Evolutionary conservation across 495 filamentous ascomycete genomes (phyloP), one percentile per base, ranked within the genome.

Genomic region (Chaetomidium leptoderma): DNA sequence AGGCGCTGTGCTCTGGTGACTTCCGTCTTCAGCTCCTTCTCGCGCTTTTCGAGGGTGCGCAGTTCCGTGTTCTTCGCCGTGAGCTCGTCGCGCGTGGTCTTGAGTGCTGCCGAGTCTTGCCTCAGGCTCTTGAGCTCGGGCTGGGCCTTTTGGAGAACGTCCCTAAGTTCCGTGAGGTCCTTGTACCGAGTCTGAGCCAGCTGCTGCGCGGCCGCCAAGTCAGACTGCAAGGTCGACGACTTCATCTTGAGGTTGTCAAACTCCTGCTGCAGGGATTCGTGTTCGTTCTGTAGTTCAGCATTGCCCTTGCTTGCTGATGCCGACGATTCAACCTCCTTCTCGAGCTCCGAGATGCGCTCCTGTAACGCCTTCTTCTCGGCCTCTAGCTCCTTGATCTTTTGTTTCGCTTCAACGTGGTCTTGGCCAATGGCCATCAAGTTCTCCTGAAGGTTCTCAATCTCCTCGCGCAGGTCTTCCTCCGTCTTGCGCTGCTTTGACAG

Each of bases 111-210:
- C 35, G 86, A 86, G 58, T 97, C 93, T 36, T 81, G 81, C 9
- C 89, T 82, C 9, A 97, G 73, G 17, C 77, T 81, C 60, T 81
- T 83, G 19, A 97, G 76, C 70, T 98, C 93, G 1, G 91, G 89
- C 60, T 97, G 90, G 10, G 86, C 76, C 65, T 92, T 95, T 51
- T 92, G 86, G 10, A 96, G 73, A 9, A 89, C 81, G 35, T 89
- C 85, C 30, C 86, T 76, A 43, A 93, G 72, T 36, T 95, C 89
- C 0, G 85, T 87, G 3, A 96, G 72, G 55, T 96, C 91, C 66
- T 92, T 95, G 73, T 90, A 97, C 9, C 95, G 81, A 27, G 83
- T 83, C 45, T 91, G 83, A 1, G 93, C 91, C 19, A 97, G 76
- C 67, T 95, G 84, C 64, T 97, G 81, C 0, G 91, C 87, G 9